Conservation (phyloP, 495 filamentous ascomycete species). For the Neurospora sp. region DNA sequence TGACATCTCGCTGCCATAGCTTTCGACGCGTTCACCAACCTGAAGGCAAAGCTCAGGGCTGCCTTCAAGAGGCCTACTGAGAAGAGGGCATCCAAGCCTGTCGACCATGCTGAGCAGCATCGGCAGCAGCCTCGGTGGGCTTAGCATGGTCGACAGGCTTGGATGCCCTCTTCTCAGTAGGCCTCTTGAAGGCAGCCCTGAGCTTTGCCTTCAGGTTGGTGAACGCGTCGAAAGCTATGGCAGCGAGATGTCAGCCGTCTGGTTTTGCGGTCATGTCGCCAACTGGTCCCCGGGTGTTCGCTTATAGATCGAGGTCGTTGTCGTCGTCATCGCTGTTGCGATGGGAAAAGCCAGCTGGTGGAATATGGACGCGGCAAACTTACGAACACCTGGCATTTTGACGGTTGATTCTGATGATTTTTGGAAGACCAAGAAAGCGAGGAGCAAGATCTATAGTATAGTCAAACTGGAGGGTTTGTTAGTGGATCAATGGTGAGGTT, state of each 20-base stretch:
- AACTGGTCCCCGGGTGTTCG: neutral
- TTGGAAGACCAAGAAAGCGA: neutral
- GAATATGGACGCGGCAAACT: neutral
- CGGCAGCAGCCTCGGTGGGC: slow-evolving; percentile 2
- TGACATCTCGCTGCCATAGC: no score
- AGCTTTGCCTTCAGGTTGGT: slow-evolving; percentile 27
- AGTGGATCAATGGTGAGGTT: neutral
- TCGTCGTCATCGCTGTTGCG: neutral
- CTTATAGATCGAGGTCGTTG: neutral
- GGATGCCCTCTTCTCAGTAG: slow-evolving; percentile 10
- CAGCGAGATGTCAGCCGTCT: neutral
- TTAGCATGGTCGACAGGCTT: slow-evolving; percentile 6
- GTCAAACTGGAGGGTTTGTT: neutral
- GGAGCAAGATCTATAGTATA: neutral
- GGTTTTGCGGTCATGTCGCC: neutral
- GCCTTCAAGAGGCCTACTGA: no score
- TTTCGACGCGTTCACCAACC: no score
- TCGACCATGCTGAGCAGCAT: neutral
- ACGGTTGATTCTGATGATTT: neutral
- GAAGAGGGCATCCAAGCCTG: no score
- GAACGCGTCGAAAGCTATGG: slow-evolving; percentile 18
- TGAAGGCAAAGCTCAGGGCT: no score
- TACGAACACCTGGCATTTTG: slow-evolving; percentile 13
- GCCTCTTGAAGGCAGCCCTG: slow-evolving; percentile 27
- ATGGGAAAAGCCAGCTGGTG: neutral